Evolutionary conservation across 2,329 filamentous ascomycete genomes (phyloP).

Genomic region (Aciculosporium take): DNA sequence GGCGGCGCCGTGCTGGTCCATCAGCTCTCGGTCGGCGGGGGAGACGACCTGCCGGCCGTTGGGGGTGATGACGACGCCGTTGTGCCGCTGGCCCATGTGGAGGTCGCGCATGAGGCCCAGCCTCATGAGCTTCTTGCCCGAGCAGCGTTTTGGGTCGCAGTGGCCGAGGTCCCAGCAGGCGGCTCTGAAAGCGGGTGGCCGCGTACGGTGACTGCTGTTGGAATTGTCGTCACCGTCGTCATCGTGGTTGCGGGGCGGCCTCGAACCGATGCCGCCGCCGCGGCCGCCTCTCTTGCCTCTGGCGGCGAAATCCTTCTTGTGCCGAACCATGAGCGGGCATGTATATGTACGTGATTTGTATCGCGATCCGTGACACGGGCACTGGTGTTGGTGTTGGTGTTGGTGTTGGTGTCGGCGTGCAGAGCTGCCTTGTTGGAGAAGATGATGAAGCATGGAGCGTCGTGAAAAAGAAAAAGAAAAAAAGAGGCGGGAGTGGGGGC

Average conservation of each 20-base stretch:
- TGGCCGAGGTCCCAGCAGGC: constrained; percentile 97
- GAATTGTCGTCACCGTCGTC: constrained; percentile 24
- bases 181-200: constrained; percentile 59
- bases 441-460: no score
- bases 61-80: constrained; percentile 84
- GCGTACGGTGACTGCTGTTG: constrained; percentile 11
- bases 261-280: constrained; percentile 28
- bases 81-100: constrained; percentile 79
- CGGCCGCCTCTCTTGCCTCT: constrained; percentile 58
- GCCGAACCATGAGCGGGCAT: constrained; percentile 87
- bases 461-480: no score
- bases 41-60: constrained; percentile 81
- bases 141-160: constrained; percentile 93
- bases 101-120: constrained; percentile 88
- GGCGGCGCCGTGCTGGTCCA: constrained; percentile 82
- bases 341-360: no score
- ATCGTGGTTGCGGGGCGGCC: constrained; percentile 33
- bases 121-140: constrained; percentile 85
- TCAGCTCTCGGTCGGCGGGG: constrained; percentile 64
- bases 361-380: no score
- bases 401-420: background rate
- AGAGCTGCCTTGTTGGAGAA: no score
- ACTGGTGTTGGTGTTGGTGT: background rate
- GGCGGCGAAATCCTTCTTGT: constrained; percentile 75
- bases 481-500: background rate